Conservation (phyloP, 2,329 filamentous ascomycete genomes). For the Pyrenophora tritici-repentis region DNA sequence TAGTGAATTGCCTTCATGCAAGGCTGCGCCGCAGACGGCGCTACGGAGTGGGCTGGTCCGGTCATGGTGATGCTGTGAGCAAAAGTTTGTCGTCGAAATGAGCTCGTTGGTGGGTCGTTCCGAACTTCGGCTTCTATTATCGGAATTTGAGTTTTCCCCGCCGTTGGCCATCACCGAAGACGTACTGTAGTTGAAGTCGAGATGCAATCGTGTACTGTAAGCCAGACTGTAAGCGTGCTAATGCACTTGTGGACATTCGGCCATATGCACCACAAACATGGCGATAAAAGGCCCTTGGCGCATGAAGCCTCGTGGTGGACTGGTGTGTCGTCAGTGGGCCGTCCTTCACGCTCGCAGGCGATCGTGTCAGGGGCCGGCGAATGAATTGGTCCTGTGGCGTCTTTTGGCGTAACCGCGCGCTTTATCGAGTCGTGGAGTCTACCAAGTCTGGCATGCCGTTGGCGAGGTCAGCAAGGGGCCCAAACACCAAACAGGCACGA, state of each 20-base stretch:
- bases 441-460: slow-evolving; percentile 12
- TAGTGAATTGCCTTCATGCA: slow-evolving; percentile 7
- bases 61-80: slow-evolving; percentile 4
- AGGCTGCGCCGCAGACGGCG: slow-evolving; percentile 29
- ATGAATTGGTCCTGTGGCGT: slow-evolving; percentile 13
- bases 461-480: slow-evolving; percentile 21
- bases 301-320: slow-evolving; percentile 17
- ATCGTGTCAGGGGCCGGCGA: slow-evolving; percentile 16
- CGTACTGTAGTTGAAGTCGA: too few species aligned
- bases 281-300: slow-evolving; percentile 1
- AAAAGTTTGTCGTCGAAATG: slow-evolving; percentile 2
- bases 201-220: neutral
- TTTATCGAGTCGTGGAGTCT: slow-evolving; percentile 15
- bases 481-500: neutral
- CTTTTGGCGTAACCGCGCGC: slow-evolving; percentile 28
- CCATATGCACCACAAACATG: neutral
- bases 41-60: slow-evolving; percentile 19
- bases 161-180: too few species aligned
- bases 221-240: slow-evolving; percentile 1
- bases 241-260: slow-evolving; percentile 12
- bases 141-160: too few species aligned
- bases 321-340: slow-evolving; percentile 15
- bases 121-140: too few species aligned
- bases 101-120: neutral
- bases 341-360: slow-evolving; percentile 9